These are phyloP conservation scores for Xylariaceae sp. DNA, from an alignment of 2,329 filamentous ascomycete species.

Conservation along the genomic window DNA sequence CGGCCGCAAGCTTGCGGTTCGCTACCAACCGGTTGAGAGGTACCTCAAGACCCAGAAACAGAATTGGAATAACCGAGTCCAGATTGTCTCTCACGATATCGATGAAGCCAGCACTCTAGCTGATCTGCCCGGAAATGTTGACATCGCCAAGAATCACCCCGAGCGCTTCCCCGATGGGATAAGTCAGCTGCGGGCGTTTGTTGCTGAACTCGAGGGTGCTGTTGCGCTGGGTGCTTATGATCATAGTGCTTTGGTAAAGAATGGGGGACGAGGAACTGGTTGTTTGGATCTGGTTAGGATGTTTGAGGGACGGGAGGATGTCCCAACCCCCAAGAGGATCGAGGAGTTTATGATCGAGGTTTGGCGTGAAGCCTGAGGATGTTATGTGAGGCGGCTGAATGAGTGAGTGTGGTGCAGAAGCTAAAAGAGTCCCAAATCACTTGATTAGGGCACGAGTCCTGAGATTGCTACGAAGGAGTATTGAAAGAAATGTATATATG, in stretches of 20 bases:
- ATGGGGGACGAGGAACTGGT: too few species aligned
- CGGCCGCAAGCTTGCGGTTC: constrained; percentile 23
- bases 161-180: constrained; percentile 27
- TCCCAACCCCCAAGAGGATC: constrained; percentile 12
- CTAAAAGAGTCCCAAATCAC: too few species aligned
- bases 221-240: constrained; percentile 31
- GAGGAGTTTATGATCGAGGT: constrained; percentile 19
- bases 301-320: constrained; percentile 19
- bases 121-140: constrained; percentile 26
- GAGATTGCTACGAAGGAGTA: too few species aligned
- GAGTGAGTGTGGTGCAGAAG: too few species aligned
- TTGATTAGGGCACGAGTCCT: too few species aligned
- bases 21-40: constrained; percentile 25
- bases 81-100: too few species aligned
- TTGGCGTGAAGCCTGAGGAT: too few species aligned
- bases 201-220: constrained; percentile 30
- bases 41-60: too few species aligned
- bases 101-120: constrained; percentile 19
- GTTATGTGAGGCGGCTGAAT: too few species aligned
- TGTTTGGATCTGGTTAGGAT: constrained; percentile 21
- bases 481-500: too few species aligned
- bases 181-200: constrained; percentile 23
- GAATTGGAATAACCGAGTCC: too few species aligned
- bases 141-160: constrained; percentile 22
- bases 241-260: constrained; percentile 19